Evolutionary conservation across 352 stramenopile genomes (phyloP).

Genomic region (Peronospora belbahrii): DNA sequence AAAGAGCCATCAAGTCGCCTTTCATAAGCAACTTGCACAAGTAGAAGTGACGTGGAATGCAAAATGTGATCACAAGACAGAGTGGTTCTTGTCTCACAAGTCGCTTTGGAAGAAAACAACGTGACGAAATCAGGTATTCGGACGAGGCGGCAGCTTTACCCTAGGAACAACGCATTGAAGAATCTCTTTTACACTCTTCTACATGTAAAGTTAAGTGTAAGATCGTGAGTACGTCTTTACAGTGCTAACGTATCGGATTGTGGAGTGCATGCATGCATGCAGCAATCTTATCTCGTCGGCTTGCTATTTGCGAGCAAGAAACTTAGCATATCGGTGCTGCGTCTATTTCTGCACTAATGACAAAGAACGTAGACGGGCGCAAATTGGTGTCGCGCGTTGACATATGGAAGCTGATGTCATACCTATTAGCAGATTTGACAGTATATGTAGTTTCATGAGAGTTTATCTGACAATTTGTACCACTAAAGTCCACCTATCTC

Average conservation of each 20-base stretch:
- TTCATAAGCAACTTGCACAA: conserved; percentile 78
- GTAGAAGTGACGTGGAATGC: conserved; percentile 20
- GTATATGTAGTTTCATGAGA: background rate
- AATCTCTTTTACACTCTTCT: no score
- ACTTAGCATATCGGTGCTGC: background rate
- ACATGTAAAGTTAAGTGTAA: background rate
- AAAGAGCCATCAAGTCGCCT: conserved; percentile 48
- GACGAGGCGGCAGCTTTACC: conserved; percentile 9
- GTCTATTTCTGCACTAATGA: conserved; percentile 19
- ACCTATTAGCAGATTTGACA: background rate
- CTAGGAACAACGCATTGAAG: background rate
- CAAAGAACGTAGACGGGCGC: conserved; percentile 3
- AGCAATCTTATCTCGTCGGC: no score
- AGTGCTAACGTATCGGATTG: no score
- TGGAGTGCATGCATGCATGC: no score
- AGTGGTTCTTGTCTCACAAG: conserved; percentile 18
- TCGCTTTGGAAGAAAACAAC: conserved; percentile 13
- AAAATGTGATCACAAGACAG: conserved; percentile 2
- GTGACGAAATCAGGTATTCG: conserved; percentile 20
- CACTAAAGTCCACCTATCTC: no score
- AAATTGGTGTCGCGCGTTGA: conserved; percentile 16
- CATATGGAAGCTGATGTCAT: no score
- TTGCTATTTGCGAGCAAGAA: no score
- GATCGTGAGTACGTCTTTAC: background rate
- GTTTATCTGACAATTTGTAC: no score